Conservation (phyloP, 371 early-diverging fungal genomes). For the Saksenaea oblongispora region DNA sequence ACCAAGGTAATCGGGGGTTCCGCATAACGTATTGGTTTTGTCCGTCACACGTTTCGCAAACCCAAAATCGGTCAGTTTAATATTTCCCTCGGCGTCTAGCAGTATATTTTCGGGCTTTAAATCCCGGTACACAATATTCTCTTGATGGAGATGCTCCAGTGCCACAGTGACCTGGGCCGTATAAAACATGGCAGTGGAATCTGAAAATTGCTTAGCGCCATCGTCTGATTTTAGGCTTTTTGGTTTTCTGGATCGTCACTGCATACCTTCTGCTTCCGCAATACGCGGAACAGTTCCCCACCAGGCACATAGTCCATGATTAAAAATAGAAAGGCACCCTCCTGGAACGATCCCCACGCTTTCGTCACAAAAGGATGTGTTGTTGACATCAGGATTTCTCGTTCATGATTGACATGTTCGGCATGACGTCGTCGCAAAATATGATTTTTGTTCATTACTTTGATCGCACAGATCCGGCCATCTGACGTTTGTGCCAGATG, state of each 20-base stretch:
- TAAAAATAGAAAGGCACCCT: slow-evolving; percentile 70
- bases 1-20: slow-evolving; percentile 97
- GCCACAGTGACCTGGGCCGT: slow-evolving; percentile 77
- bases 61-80: slow-evolving; percentile 99
- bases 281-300: slow-evolving; percentile 80
- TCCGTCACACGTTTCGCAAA: slow-evolving; percentile 96
- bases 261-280: slow-evolving; percentile 64
- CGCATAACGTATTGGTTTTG: slow-evolving; percentile 96
- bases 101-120: slow-evolving; percentile 93
- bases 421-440: slow-evolving; percentile 95
- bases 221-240: background rate
- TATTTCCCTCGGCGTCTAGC: slow-evolving; percentile 86
- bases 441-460: slow-evolving; percentile 88
- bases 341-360: slow-evolving; percentile 91
- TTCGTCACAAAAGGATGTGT: slow-evolving; percentile 93
- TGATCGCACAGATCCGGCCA: slow-evolving; percentile 80
- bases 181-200: slow-evolving; percentile 85
- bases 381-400: slow-evolving; percentile 80
- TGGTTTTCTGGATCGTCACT: background rate
- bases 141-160: slow-evolving; percentile 89
- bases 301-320: slow-evolving; percentile 82
- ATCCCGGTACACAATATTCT: slow-evolving; percentile 92
- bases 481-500: slow-evolving; percentile 56
- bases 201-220: slow-evolving; percentile 72
- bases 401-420: slow-evolving; percentile 89